Evolutionary conservation across 1,284 basidiomycete genomes (phyloP), one percentile per base, ranked within the genome.

Genomic region (Retiboletus flavoniger): DNA sequence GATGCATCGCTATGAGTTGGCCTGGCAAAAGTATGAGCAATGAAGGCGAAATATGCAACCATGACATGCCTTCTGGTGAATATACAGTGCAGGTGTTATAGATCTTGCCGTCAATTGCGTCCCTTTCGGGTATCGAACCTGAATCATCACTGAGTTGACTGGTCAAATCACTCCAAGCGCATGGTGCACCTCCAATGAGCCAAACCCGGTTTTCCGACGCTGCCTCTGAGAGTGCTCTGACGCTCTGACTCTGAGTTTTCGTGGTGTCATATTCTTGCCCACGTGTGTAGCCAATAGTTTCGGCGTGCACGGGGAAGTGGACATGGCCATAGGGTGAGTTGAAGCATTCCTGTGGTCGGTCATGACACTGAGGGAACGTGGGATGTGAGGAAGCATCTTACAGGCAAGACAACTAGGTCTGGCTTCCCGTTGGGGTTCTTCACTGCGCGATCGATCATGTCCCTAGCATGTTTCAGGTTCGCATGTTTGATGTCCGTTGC

Each of bases 11-110:
- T 28, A 99, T 84, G 39, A 98, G 80, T 48, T 90, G 84, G 13
- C 93, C 93, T 93, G 35, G 32, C 0, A 3, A 50, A 40, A 38
- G 36, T 39, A 40, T 53, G 16, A 63, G 38, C n/a, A n/a, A 46
- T 21, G 28, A 40, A n/a, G 10, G 44, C 7, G n/a, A 44, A 31
- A 38, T 32, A 34, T 19, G n/a, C 21, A 39, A 26, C 36, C 32
- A 41, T 14, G 36, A n/a, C 72, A 48, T 62, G 83, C 95, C 95
- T 71, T 87, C 67, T 0, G 93, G 93, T 59, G 91, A 86, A 74
- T 95, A 97, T 3, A 94, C 93, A 1, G 91, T 95, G 56, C 89
- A 85, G 1, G 94, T 95, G 70, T 98, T 98, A 74, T 92, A 98
- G n/a, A 97, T 62, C 56, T 89, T 82, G 54, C 83, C 82, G 41